Evolutionary conservation across 192 early-diverging fungal species (phyloP), one percentile per base, ranked within the genome.

Genomic region (Gonapodya prolifera): DNA sequence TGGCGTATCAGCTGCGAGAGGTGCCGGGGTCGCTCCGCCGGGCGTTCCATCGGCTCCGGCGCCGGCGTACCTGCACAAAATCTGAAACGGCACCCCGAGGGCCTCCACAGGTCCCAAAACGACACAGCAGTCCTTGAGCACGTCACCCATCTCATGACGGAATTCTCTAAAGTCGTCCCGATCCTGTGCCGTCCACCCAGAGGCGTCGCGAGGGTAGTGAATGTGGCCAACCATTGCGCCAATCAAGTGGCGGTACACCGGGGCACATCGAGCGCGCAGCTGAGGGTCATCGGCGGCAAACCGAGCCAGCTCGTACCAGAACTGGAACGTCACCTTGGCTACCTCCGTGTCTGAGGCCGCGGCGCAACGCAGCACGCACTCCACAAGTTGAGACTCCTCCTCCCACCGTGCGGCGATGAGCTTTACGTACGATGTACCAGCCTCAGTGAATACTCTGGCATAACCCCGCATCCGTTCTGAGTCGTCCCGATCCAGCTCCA

Each of bases 81-180:
- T 76, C 1, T 78, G 61, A 77, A 88, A 90, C 0, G 92, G 91
- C 31, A 90, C 89, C 0, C 83, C 78, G 30, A 99, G 83, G 18
- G 95, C 92, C 33, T 86, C 86, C 0, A 91, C 84, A 13, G 87
- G 87, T 1, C 96, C 96, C 0, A 96, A 80, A 17, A 98, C 91
- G 16, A 86, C 81, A 69, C 95, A 94, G 78, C 96, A 96, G 79
- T 94, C 92, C 84, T 99, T 99, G 35, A 99, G 86, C 69, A 96
- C 94, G 78, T 98, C 96, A 69, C 97, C 98, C 86, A 98, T 95
- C 33, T 90, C 86, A 83, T 99, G 97, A 30, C 98, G 89, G 82
- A 98, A 97, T 33, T 97, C 95, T 35, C 96, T 85, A 80, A 99
- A 99, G 33, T 97, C 94, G 78, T 99, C 98, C n/a, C 94, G 89